Evolutionary conservation across 2,329 filamentous ascomycete species (phyloP).

Genomic region (Diaporthe nobilis): DNA sequence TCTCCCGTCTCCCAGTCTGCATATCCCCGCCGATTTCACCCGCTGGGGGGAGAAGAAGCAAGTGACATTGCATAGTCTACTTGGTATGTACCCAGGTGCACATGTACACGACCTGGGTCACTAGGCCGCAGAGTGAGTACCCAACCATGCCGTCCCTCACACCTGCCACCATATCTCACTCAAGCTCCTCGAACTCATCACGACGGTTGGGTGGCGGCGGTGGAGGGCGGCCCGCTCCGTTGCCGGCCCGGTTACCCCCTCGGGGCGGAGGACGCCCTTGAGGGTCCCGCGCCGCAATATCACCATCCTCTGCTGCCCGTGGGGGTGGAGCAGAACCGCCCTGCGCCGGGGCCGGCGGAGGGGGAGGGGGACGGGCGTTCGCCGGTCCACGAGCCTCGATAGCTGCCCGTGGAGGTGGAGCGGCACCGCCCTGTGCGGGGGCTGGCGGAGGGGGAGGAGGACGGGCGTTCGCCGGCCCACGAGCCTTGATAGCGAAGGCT

Average conservation of each 20-base stretch:
- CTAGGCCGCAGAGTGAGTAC: background rate
- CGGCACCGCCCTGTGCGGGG: background rate
- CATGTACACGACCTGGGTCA: background rate
- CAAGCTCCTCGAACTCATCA: background rate
- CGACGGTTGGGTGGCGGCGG: slow-evolving; percentile 13
- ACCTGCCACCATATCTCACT: background rate
- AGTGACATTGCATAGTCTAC: background rate
- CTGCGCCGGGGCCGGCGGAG: slow-evolving; percentile 2
- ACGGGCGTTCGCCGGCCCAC: background rate
- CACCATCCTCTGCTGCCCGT: background rate
- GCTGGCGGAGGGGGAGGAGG: background rate
- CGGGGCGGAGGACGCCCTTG: background rate
- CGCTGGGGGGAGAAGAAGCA: background rate
- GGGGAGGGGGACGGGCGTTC: background rate
- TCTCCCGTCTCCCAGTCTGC: background rate
- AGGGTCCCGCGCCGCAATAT: background rate
- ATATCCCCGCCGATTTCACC: background rate
- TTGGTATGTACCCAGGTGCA: background rate
- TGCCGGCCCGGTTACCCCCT: background rate
- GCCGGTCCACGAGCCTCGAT: background rate
- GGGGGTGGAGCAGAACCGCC: background rate
- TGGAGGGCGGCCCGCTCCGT: slow-evolving; percentile 3
- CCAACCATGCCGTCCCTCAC: background rate
- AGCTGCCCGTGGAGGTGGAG: background rate
- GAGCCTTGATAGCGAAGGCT: background rate